Base-by-base conservation (phyloP, 2,329 filamentous ascomycete genomes). In the Claviceps maximensis region DNA sequence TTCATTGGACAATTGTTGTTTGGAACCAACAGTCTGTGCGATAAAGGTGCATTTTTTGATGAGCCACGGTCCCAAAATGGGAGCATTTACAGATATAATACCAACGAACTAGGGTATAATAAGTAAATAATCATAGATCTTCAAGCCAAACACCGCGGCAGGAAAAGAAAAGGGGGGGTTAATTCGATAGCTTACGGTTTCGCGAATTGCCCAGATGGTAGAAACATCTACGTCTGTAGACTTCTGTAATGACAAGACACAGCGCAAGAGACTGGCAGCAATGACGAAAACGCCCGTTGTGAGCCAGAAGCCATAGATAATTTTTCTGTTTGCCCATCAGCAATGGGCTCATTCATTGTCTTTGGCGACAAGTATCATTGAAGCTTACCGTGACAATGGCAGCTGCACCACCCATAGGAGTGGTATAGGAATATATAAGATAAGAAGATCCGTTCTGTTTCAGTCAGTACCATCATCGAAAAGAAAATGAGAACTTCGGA, bases 201-300 rank as follows among this genome's bases (percentile, higher is more conserved):
- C 59, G 54, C 60, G 58, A 49, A 61, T 62, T 3, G 60, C 58
- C 59, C 59, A 61, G 25, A 61, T 61, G 17, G 59, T 61, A 9
- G 56, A 57, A 2, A 61, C 53, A 45, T 61, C 59, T 17, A 61
- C 58, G 19, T 58, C 54, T 27, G 47, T 41, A 12, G 57, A 56
- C 44, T 61, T 55, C 36, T 52, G 41, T 5, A 62, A 51, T 25
- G 55, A 61, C 6, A 61, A 50, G 15, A 61, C 47, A 50, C 59
- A 62, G 36, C 60, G 52, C 40, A 62, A 53, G 10, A 62, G 53
- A 7, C 55, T 60, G 2, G 60, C 59, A 8, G 61, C 54, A n/a
- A 62, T 58, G 45, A 62, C 58, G 25, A 62, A 62, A 8, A 62
- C 44, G 4, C 60, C 60, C 4, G 56, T 60, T 12, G 54, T 58